phyloP scores from a whole-genome alignment of 108 stramenopile genomes.

The Nitzschia sp. region DNA sequence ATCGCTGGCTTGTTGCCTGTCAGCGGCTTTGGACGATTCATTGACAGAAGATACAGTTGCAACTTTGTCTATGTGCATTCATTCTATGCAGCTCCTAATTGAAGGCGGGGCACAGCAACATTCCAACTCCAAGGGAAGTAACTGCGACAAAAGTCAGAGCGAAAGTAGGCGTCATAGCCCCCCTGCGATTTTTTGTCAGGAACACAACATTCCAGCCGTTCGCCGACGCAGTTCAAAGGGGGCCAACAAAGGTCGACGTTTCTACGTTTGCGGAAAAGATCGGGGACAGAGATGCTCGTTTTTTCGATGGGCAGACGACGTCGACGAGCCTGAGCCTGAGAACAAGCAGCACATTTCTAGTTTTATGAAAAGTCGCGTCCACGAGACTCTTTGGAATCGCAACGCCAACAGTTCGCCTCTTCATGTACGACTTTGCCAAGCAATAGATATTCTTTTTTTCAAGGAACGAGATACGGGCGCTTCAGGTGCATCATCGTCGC shows the following conservation, averaged over 20 bases:
- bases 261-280: constrained; percentile 83
- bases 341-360: constrained; percentile 1
- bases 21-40: not conserved
- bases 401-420: not conserved
- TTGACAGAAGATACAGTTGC: not conserved
- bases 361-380: constrained; percentile 7
- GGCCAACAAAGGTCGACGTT: constrained; percentile 68
- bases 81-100: constrained; percentile 20
- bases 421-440: constrained; percentile 27
- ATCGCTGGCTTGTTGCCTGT: constrained; percentile 23
- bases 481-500: not conserved
- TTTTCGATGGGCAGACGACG: constrained; percentile 56
- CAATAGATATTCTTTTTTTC: constrained; percentile 25
- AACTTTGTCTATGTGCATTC: constrained; percentile 18
- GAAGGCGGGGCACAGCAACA: constrained; percentile 8
- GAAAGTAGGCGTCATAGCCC: constrained; percentile 24
- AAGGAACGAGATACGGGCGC: not conserved
- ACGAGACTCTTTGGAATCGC: constrained; percentile 1
- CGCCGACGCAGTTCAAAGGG: constrained; percentile 60
- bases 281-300: constrained; percentile 62
- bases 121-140: not conserved
- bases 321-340: constrained; percentile 4
- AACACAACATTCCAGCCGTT: constrained; percentile 73
- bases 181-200: constrained; percentile 63
- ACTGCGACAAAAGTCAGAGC: not conserved